Evolutionary conservation across 2,329 filamentous ascomycete species (phyloP).

Genomic region (Fonsecaea erecta): DNA sequence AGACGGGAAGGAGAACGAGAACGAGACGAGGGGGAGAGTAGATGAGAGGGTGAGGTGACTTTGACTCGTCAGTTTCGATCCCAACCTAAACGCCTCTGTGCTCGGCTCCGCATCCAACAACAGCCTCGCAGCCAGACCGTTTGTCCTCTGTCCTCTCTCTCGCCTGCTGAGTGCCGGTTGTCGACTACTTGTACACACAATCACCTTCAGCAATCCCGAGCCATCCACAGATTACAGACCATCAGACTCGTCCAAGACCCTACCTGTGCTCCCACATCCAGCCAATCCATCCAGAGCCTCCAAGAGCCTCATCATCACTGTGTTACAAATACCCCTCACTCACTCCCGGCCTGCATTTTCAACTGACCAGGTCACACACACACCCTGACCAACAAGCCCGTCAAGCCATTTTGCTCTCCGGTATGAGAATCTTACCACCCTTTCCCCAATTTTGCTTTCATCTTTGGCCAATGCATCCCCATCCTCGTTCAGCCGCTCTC

Average conservation of each 20-base stretch:
- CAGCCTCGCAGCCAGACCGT: not conserved
- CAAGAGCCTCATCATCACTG: not conserved
- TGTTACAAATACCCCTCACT: conserved; percentile 3
- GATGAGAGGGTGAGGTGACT: not conserved
- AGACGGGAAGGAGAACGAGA: not conserved
- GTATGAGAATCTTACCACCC: conserved; percentile 2
- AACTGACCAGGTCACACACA: not conserved
- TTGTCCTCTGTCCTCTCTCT: not conserved
- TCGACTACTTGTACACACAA: not conserved
- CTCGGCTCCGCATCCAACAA: not conserved
- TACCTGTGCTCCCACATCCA: not conserved
- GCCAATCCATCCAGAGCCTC: not conserved
- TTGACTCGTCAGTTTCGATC: not conserved
- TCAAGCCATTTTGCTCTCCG: not conserved
- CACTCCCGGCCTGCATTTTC: not conserved
- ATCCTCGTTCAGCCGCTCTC: not conserved
- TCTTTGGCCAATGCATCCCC: not conserved
- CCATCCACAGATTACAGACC: not conserved
- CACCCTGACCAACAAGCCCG: not conserved
- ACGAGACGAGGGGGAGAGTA: not conserved
- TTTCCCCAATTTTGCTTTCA: not conserved
- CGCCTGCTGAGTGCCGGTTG: not conserved
- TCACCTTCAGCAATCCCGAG: not conserved
- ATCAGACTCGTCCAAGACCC: not conserved
- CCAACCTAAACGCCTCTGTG: not conserved